Base-by-base conservation (phyloP, 257 asterid genomes). In the Solanum bulbocastanum region DNA sequence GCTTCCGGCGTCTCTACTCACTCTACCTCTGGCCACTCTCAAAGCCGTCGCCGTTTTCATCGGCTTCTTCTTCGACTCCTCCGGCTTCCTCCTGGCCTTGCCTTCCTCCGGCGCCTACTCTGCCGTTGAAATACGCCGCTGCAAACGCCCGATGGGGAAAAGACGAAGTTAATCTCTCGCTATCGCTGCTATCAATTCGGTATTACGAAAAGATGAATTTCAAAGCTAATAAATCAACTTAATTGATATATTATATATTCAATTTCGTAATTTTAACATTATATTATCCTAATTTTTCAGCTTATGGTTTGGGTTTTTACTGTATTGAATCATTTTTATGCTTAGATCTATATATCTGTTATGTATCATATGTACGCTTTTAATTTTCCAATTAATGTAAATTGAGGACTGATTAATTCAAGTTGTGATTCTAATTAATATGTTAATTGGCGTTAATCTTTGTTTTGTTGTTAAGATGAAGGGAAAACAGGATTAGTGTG, bases 151-250 rank as follows among this genome's bases (percentile, higher is more conserved):
- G 98, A 74, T 97, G 99, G 99, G 99, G 99, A 35, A 96, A 93
- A 91, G 99, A 97, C 87, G 99, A 97, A 93, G 96, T 97, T 85
- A 95, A 96, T 87, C 95, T 97, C 72, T 95, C 98, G 69, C 92
- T 97, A 42, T 97, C 99, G 33, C 91, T 97, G 39, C 96, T 97
- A 56, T 96, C 99, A 40, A 96, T 97, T 89, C 93, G 95, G 93
- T 96, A 93, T 83, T 97, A 91, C 35, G 98, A 95, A 96, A 97
- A 93, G 92, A 94, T 96, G 98, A 92, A 94, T 68, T 97, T 86
- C 93, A 93, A 90, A 58, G 90, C 93, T 74, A 91, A 84, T 88
- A 93, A 92, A 87, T 90, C 87, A 91, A 71, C 83, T 33, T 86
- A 58, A 86, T 86, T 58, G 73, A 87, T 69, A 62, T 62, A 62